phyloP scores from a whole-genome alignment of 768 basidiomycete species.

The Boletus reticulatus region DNA sequence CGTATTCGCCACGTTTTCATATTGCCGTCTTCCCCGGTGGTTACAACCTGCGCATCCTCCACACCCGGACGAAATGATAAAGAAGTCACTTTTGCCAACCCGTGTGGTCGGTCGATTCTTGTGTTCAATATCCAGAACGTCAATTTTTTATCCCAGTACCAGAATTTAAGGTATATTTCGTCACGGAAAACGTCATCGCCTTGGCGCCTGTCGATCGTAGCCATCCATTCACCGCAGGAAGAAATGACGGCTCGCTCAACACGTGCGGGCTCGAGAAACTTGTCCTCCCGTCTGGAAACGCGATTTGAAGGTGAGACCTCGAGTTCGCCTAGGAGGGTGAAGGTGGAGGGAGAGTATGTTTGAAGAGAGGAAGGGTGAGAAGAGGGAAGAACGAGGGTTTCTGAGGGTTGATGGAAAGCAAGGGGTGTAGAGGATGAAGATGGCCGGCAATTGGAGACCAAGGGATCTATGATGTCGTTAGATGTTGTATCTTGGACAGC shows the following conservation, averaged over 20 bases:
- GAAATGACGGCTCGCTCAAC: conserved; percentile 73
- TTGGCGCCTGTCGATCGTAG: conserved; percentile 77
- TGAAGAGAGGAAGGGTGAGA: conserved; percentile 97
- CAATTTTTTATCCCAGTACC: conserved; percentile 74
- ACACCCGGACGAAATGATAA: conserved; percentile 64
- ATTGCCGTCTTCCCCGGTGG: conserved; percentile 69
- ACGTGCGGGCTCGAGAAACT: conserved; percentile 66
- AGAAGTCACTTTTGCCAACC: conserved; percentile 54
- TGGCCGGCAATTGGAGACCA: conserved; percentile 31
- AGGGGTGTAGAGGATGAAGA: conserved; percentile 57
- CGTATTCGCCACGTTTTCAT: conserved; percentile 83
- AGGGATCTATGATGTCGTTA: conserved; percentile 32
- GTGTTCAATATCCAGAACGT: conserved; percentile 78
- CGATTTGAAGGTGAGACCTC: conserved; percentile 94
- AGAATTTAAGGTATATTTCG: conserved; percentile 85
- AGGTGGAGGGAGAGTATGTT: conserved; percentile 73
- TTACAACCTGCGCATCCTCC: conserved; percentile 52
- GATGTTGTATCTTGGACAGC: background rate
- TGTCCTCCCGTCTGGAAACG: conserved; percentile 78
- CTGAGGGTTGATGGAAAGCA: conserved; percentile 69
- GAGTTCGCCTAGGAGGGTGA: conserved; percentile 76
- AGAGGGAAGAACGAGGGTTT: conserved; percentile 83
- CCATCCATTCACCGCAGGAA: conserved; percentile 82
- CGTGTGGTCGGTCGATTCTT: conserved; percentile 87
- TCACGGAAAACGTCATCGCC: conserved; percentile 61